These are phyloP conservation scores for Bipolaris sorokiniana DNA, from an alignment of 2,329 filamentous ascomycete species.

Conservation along the genomic window DNA sequence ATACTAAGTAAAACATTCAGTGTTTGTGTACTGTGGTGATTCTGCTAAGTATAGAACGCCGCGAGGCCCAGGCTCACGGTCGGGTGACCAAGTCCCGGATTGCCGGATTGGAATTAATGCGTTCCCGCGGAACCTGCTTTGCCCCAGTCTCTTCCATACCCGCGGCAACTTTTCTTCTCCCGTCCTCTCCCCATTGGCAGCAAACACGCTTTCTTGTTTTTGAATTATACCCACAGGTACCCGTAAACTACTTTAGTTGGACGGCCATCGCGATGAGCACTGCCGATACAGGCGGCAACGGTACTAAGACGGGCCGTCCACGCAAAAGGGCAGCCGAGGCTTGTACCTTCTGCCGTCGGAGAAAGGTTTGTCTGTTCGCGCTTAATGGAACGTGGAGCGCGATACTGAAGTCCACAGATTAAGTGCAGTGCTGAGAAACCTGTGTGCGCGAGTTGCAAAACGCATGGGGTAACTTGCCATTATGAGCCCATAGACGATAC, in stretches of 20 bases:
- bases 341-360: slow-evolving; percentile 49
- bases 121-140: slow-evolving; percentile 2
- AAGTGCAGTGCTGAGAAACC: slow-evolving; percentile 58
- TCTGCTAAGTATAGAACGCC: too few relatives aligned
- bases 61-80: too few relatives aligned
- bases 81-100: not conserved
- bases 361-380: slow-evolving; percentile 41
- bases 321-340: slow-evolving; percentile 40
- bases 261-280: slow-evolving; percentile 1
- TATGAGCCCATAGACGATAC: slow-evolving; percentile 49
- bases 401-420: slow-evolving; percentile 46
- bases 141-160: not conserved
- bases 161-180: not conserved
- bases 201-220: not conserved
- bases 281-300: slow-evolving; percentile 6
- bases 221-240: not conserved
- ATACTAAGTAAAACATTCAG: too few relatives aligned
- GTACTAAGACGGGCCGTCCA: slow-evolving; percentile 15
- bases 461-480: slow-evolving; percentile 54
- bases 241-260: not conserved
- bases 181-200: not conserved
- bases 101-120: not conserved
- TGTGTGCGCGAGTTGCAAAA: slow-evolving; percentile 55
- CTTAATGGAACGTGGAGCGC: not conserved
- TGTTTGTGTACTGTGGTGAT: too few relatives aligned